A percentile compares a stretch with the other conserved stretches of the same genome.
These are phyloP conservation scores for Tolypocladium endophyticum DNA, from an alignment of 2,329 filamentous ascomycete species.

Conservation along the genomic window DNA sequence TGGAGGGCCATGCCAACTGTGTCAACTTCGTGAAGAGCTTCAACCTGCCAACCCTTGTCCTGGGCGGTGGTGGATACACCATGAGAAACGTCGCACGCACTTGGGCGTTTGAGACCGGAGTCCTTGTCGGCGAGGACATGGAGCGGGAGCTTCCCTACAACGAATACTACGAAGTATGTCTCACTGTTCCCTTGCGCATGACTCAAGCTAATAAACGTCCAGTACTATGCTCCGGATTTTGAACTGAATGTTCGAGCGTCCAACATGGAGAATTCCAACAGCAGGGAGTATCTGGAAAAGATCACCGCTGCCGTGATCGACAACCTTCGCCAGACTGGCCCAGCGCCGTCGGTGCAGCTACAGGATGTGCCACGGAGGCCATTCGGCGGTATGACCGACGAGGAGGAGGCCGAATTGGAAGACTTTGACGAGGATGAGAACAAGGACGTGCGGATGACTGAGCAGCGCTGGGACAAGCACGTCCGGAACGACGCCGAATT, in stretches of 20 bases:
- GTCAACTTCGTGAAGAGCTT: slow-evolving; percentile 86
- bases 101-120: slow-evolving; percentile 93
- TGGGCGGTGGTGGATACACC: slow-evolving; percentile 93
- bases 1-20: slow-evolving; percentile 90
- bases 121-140: slow-evolving; percentile 76
- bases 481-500: slow-evolving; percentile 70
- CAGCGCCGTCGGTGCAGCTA: slow-evolving; percentile 85
- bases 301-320: slow-evolving; percentile 75
- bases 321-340: slow-evolving; percentile 76
- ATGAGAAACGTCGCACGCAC: slow-evolving; percentile 94
- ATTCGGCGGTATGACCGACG: slow-evolving; percentile 52
- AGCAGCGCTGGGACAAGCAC: slow-evolving; percentile 72
- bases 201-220: slow-evolving; percentile 5
- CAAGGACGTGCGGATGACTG: slow-evolving; percentile 71
- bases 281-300: slow-evolving; percentile 68
- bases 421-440: slow-evolving; percentile 77
- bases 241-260: slow-evolving; percentile 81
- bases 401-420: slow-evolving; percentile 55
- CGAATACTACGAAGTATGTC: slow-evolving; percentile 74
- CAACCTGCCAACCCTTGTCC: slow-evolving; percentile 74
- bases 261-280: slow-evolving; percentile 87
- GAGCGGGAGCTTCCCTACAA: slow-evolving; percentile 81
- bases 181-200: neutral
- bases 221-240: slow-evolving; percentile 89
- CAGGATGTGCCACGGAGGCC: slow-evolving; percentile 60